A percentile compares a stretch with the other conserved stretches of the same genome.
Conservation (phyloP, 805 yeast genomes). For the Spathaspora boniae region DNA sequence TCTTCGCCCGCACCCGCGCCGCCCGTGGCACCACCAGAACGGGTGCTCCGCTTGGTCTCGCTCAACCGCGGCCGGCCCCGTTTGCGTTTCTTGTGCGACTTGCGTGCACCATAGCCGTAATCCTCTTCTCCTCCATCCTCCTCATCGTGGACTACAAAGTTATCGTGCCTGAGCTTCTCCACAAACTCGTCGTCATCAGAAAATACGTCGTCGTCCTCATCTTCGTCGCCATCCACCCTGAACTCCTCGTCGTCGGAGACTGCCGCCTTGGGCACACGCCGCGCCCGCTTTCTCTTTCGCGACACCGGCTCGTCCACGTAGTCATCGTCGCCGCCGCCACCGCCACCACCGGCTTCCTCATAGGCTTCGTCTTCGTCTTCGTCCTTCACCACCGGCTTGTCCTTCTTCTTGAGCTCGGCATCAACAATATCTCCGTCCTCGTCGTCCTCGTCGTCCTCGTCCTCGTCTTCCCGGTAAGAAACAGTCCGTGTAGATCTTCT, state of each 20-base stretch:
- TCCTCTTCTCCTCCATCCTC: slow-evolving; percentile 12
- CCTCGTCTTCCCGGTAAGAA: slow-evolving; percentile 6
- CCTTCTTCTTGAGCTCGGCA: slow-evolving; percentile 5
- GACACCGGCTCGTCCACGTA: slow-evolving; percentile 7
- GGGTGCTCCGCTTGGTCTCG: slow-evolving; percentile 15
- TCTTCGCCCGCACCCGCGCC: slow-evolving; percentile 9
- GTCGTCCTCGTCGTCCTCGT: slow-evolving; percentile 5
- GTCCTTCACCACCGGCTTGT: slow-evolving; percentile 1
- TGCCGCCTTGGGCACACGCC: not conserved
- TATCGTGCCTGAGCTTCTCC: slow-evolving; percentile 10
- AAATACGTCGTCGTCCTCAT: slow-evolving; percentile 10
- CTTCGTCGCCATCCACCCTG: slow-evolving; percentile 20
- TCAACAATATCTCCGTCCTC: slow-evolving; percentile 1
- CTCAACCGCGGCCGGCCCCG: not conserved
- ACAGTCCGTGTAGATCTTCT: slow-evolving; percentile 8
- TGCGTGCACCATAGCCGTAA: not conserved
- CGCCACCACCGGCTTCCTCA: slow-evolving; percentile 9
- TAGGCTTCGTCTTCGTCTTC: slow-evolving; percentile 11
- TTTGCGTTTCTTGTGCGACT: slow-evolving; percentile 7
- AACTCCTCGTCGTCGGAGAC: slow-evolving; percentile 10
- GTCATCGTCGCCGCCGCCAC: slow-evolving; percentile 9
- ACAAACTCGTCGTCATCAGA: slow-evolving; percentile 7
- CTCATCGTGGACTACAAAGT: slow-evolving; percentile 2
- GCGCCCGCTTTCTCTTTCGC: slow-evolving; percentile 2
- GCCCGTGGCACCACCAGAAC: slow-evolving; percentile 12